A percentile compares a stretch with the other conserved stretches of the same genome.
Conservation (phyloP, 371 early-diverging fungal genomes). For the Mortierella sp. region DNA sequence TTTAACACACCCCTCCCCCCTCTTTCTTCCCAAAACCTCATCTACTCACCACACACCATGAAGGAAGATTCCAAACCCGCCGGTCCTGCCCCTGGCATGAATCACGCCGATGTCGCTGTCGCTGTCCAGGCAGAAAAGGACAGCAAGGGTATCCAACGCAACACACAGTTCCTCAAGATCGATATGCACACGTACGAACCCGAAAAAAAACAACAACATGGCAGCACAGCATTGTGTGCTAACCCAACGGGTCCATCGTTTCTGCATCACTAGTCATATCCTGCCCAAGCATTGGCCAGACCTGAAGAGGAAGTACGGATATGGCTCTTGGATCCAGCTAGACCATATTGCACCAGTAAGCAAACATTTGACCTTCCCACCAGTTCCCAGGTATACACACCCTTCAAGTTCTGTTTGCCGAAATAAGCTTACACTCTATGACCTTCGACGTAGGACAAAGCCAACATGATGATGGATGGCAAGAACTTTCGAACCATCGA, state of each 20-base stretch:
- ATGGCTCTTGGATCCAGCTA: slow-evolving; percentile 66
- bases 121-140: slow-evolving; percentile 51
- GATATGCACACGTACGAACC: slow-evolving; percentile 54
- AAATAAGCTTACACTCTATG: neutral
- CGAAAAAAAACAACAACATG: neutral
- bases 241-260: too few relatives aligned
- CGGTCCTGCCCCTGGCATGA: slow-evolving; percentile 39
- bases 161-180: slow-evolving; percentile 54
- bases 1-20: too few relatives aligned
- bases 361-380: neutral
- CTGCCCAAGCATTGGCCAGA: slow-evolving; percentile 73
- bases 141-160: slow-evolving; percentile 41
- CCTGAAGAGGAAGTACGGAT: slow-evolving; percentile 70
- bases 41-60: slow-evolving; percentile 12
- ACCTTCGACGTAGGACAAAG: slow-evolving; percentile 58
- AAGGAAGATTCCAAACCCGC: slow-evolving; percentile 27
- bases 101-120: slow-evolving; percentile 46
- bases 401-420: neutral
- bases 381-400: neutral
- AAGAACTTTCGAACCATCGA: slow-evolving; percentile 74
- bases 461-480: slow-evolving; percentile 75
- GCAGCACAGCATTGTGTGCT: too few relatives aligned
- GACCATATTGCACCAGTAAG: slow-evolving; percentile 59
- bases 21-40: neutral
- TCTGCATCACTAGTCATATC: slow-evolving; percentile 62